Percentiles rank a stretch among this genome's conserved stretches.
Evolutionary conservation across 495 filamentous ascomycete species (phyloP).

Genomic region (Penicillium chermesinum): DNA sequence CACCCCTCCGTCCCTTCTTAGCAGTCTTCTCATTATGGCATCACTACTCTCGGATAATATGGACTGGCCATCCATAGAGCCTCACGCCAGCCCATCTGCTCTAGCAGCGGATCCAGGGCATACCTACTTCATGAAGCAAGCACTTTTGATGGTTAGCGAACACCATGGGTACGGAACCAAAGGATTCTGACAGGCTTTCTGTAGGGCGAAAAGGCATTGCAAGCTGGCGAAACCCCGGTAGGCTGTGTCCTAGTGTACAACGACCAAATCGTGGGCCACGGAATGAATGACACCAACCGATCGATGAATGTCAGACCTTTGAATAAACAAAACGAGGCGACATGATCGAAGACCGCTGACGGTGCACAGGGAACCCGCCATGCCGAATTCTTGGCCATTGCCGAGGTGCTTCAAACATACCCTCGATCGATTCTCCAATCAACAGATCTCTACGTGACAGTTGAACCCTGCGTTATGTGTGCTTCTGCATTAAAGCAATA

Average conservation of each 20-base stretch:
- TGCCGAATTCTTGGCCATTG: slow-evolving; percentile 86
- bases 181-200: slow-evolving; percentile 7
- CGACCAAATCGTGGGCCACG: slow-evolving; percentile 67
- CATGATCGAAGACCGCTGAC: neutral
- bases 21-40: neutral
- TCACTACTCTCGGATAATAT: neutral
- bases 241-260: slow-evolving; percentile 87
- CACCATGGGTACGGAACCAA: neutral
- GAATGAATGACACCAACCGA: slow-evolving; percentile 95
- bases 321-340: neutral
- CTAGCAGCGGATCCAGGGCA: slow-evolving; percentile 32
- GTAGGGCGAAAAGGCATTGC: slow-evolving; percentile 75
- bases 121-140: slow-evolving; percentile 63
- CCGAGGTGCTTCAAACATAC: slow-evolving; percentile 51
- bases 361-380: slow-evolving; percentile 73
- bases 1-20: neutral
- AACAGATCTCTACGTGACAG: slow-evolving; percentile 88
- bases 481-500: slow-evolving; percentile 86
- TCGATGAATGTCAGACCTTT: slow-evolving; percentile 59
- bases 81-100: neutral
- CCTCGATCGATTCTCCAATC: slow-evolving; percentile 58
- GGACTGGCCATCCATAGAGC: neutral
- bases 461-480: slow-evolving; percentile 98
- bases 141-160: slow-evolving; percentile 57
- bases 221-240: slow-evolving; percentile 84